Evolutionary conservation across 2,329 filamentous ascomycete genomes (phyloP), one percentile per base, ranked within the genome.

Genomic region (Fusarium praegraminearum): DNA sequence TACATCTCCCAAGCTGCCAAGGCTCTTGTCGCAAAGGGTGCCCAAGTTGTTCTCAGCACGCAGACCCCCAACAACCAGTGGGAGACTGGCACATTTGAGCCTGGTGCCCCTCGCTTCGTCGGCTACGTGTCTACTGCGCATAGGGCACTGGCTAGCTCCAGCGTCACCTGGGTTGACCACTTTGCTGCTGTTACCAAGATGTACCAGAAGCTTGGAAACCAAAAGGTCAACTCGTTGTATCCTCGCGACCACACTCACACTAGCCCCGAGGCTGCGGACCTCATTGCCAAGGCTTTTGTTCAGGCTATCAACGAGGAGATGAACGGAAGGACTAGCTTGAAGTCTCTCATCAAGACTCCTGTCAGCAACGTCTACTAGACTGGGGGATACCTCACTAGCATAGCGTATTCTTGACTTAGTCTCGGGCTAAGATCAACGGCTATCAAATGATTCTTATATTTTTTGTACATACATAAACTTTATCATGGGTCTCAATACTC

Each of bases 201-300:
- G 40, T 89, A 85, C 75, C 75, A 84, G 74, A 78, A 80, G 16
- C 72, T 89, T 46, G 87, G 88, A 0, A 79, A 78, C 41, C 63
- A 78, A 1, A 81, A 78, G 5, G 86, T 89, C 28, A 83, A 89
- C 74, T 78, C 80, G 1, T 81, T 84, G 65, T 91, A 84, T 65
- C 86, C 88, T 0, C 82, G 82, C 22, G 88, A 90, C 70, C 88
- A 91, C 76, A 91, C 88, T 0, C 89, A 90, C 75, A 90, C 88
- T 3, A 85, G 83, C 53, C 79, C 86, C 0, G 79, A 78, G 30
- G 85, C 87, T n/a, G 87, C 89, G 2, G 80, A 86, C 62, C 78
- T 84, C 6, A 85, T 87, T 55, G 83, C 87, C 0, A 80, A 85
- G 70, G 83, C 86, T 7, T 91, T 90, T 71, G 84, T 63, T 2